A percentile compares a stretch with the other conserved stretches of the same genome.
phyloP scores from a whole-genome alignment of 495 filamentous ascomycete genomes.

The Podospora pseudocomata region DNA sequence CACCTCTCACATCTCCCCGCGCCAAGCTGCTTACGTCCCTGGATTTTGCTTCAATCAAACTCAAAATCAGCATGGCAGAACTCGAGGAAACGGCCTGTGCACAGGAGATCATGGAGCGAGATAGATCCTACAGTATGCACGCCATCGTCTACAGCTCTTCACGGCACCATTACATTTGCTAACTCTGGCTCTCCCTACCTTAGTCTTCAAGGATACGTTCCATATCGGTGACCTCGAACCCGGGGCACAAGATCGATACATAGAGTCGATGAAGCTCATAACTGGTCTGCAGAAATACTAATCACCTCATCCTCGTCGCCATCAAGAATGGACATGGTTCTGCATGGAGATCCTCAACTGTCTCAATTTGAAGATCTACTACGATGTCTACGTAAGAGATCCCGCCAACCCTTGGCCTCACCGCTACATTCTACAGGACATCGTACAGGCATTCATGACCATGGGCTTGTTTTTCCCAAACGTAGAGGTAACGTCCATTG shows the following conservation, averaged over 20 bases:
- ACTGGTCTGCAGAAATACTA: slow-evolving; percentile 30
- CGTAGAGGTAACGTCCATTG: slow-evolving; percentile 24
- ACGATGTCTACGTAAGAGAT: slow-evolving; percentile 24
- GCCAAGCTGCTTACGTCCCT: slow-evolving; percentile 9
- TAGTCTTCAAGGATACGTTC: slow-evolving; percentile 44
- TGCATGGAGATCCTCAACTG: slow-evolving; percentile 34
- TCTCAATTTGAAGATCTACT: slow-evolving; percentile 33
- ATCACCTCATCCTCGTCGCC: slow-evolving; percentile 10
- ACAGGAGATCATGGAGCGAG: slow-evolving; percentile 31
- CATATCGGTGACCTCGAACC: slow-evolving; percentile 45
- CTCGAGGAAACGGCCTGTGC: slow-evolving; percentile 6
- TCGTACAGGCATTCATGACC: slow-evolving; percentile 37
- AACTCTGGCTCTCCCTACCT: no score
- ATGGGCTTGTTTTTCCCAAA: slow-evolving; percentile 44
- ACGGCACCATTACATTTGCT: neutral
- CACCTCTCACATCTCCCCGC: neutral
- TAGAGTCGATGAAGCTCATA: slow-evolving; percentile 35
- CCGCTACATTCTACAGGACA: slow-evolving; percentile 41
- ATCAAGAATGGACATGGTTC: slow-evolving; percentile 33
- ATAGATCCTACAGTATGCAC: slow-evolving; percentile 31
- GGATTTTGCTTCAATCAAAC: slow-evolving; percentile 13
- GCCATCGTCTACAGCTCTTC: slow-evolving; percentile 10
- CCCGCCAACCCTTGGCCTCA: slow-evolving; percentile 32
- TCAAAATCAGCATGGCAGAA: slow-evolving; percentile 9
- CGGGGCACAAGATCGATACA: slow-evolving; percentile 33